Percentiles rank a stretch among this genome's conserved stretches.
phyloP scores from a whole-genome alignment of 2,329 filamentous ascomycete genomes.

The Xylariales sp. region DNA sequence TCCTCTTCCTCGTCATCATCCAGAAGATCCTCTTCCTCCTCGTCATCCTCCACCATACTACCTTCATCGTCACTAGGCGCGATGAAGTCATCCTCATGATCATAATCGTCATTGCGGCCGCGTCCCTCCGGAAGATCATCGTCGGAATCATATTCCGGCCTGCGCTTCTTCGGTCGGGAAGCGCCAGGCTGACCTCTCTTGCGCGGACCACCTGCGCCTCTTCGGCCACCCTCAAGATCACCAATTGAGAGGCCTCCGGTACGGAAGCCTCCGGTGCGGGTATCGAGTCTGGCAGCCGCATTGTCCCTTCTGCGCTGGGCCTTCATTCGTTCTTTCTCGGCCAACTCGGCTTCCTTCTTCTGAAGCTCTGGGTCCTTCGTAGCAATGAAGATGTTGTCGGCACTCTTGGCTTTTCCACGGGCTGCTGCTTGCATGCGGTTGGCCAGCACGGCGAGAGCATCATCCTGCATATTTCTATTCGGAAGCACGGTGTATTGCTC shows the following conservation, averaged over 20 bases:
- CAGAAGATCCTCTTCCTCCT: conserved; percentile 56
- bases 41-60: conserved; percentile 48
- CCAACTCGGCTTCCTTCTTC: conserved; percentile 67
- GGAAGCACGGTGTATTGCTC: conserved; percentile 67
- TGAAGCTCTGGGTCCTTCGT: conserved; percentile 71
- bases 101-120: conserved; percentile 68
- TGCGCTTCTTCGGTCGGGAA: conserved; percentile 47
- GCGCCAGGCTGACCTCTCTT: conserved; percentile 49
- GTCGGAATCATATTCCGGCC: conserved; percentile 70
- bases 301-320: conserved; percentile 63
- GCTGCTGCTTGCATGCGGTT: conserved; percentile 62
- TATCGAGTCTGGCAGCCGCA: conserved; percentile 59
- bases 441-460: conserved; percentile 64
- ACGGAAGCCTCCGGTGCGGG: conserved; percentile 46
- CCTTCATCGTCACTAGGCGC: conserved; percentile 69
- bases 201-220: conserved; percentile 41
- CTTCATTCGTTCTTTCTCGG: conserved; percentile 69
- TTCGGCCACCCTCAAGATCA: conserved; percentile 61
- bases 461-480: conserved; percentile 63
- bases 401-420: conserved; percentile 47
- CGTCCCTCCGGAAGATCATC: conserved; percentile 62
- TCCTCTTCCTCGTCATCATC: conserved; percentile 50
- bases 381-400: conserved; percentile 64
- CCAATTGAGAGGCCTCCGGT: conserved; percentile 60
- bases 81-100: conserved; percentile 75